These are phyloP conservation scores for Stemphylium vesicarium DNA, from an alignment of 2,329 filamentous ascomycete genomes.

Conservation along the genomic window DNA sequence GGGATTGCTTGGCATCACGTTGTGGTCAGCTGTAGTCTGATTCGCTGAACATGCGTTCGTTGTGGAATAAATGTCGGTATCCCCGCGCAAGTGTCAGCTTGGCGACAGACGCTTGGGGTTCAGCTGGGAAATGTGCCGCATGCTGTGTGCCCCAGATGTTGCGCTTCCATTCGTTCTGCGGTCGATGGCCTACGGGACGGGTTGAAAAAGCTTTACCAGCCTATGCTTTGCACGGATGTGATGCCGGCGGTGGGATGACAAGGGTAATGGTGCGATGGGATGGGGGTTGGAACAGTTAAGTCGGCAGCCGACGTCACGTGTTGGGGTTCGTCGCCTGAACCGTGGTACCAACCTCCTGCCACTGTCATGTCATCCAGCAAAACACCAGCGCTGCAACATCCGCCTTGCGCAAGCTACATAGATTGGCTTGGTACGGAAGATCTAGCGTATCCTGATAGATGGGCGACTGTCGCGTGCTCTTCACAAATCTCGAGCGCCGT, in stretches of 20 bases:
- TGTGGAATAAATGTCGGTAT: background rate
- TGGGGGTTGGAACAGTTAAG: background rate
- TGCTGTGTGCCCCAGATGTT: conserved; percentile 14
- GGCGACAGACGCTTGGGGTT: conserved; percentile 17
- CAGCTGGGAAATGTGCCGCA: conserved; percentile 9
- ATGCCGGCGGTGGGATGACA: background rate
- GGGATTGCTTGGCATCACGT: conserved; percentile 24
- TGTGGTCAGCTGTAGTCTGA: conserved; percentile 20
- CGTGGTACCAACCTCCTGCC: background rate
- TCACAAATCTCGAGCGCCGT: background rate
- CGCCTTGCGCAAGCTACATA: background rate
- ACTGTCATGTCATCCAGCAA: background rate
- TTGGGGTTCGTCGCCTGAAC: background rate
- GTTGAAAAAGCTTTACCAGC: conserved; percentile 6
- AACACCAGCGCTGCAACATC: background rate
- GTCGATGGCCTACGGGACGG: background rate
- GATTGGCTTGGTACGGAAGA: background rate
- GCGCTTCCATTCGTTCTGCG: conserved; percentile 11
- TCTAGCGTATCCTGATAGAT: background rate
- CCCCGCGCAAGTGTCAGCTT: conserved; percentile 18
- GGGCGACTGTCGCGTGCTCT: conserved; percentile 9
- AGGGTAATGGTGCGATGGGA: background rate
- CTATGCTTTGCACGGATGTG: background rate
- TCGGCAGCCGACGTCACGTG: background rate
- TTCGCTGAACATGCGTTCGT: conserved; percentile 16